These are phyloP conservation scores for Astrephomene gubernaculifera DNA, from an alignment of 139 green algal genomes.

Conservation along the genomic window DNA sequence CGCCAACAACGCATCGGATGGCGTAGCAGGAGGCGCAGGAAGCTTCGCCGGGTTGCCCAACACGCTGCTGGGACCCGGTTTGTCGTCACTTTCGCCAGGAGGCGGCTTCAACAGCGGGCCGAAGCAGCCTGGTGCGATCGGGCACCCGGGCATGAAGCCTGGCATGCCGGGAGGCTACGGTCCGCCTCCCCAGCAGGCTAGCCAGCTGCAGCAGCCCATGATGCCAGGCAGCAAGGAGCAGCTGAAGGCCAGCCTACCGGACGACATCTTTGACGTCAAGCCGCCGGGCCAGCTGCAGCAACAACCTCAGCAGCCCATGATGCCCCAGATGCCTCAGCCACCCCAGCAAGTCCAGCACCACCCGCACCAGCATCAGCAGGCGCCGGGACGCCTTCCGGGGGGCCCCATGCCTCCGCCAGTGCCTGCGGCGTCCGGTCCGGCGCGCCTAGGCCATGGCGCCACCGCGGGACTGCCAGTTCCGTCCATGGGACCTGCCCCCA, in stretches of 20 bases:
- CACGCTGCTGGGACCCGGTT: conserved; percentile 3
- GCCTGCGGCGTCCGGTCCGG: conserved; percentile 5
- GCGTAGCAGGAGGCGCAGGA: not conserved
- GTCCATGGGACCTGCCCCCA: not conserved
- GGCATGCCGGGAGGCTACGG: not conserved
- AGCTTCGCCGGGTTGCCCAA: not conserved
- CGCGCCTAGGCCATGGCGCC: conserved; percentile 29
- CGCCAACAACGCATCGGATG: not conserved
- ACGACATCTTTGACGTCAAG: conserved; percentile 57
- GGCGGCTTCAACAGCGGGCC: not conserved
- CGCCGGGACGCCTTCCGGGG: not conserved
- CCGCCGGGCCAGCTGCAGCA: not conserved
- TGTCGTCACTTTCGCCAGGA: not conserved
- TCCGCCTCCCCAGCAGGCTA: not conserved
- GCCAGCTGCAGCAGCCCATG: conserved; percentile 13
- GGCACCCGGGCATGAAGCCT: conserved; percentile 36
- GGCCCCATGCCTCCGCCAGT: conserved; percentile 19
- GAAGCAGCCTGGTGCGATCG: conserved; percentile 6
- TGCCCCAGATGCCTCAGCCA: not conserved
- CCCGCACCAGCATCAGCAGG: not conserved
- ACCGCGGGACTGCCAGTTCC: not conserved
- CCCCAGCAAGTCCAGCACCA: not conserved
- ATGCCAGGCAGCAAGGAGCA: not conserved
- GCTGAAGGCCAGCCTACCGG: conserved; percentile 43
- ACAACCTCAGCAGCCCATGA: not conserved